Percentiles rank a stretch among this genome's conserved stretches.
Conservation (phyloP, 257 asterid species). For the Salvia splendens region DNA sequence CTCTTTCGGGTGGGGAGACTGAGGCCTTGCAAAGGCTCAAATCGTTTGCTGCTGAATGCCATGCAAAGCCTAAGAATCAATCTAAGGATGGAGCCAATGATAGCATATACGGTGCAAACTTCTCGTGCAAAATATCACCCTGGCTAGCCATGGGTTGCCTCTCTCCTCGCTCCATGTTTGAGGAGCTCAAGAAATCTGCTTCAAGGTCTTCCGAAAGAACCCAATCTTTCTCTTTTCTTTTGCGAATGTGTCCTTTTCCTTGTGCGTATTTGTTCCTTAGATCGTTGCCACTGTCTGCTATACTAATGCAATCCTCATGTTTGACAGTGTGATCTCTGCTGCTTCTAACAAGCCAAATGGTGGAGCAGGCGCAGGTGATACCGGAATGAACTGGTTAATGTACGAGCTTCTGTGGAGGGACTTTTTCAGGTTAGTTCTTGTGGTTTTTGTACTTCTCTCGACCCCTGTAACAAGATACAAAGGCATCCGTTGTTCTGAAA, state of each 20-base stretch:
- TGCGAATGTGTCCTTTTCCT: not conserved
- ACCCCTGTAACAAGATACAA: not conserved
- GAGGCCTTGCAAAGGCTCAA: conserved; percentile 87
- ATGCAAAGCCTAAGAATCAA: conserved; percentile 60
- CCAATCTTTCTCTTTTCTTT: not conserved
- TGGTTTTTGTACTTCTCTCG: not conserved
- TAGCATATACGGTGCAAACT: conserved; percentile 90
- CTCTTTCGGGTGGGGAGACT: conserved; percentile 91
- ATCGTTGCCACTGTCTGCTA: not conserved
- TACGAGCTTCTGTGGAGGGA: conserved; percentile 98
- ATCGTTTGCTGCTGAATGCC: conserved; percentile 72
- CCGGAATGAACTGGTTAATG: conserved; percentile 93
- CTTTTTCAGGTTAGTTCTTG: conserved; percentile 73
- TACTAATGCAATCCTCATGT: conserved; percentile 12
- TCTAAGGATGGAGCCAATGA: conserved; percentile 57
- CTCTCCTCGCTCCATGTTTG: conserved; percentile 97
- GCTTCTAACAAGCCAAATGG: conserved; percentile 54
- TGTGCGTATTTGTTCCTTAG: not conserved
- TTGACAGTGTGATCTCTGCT: conserved; percentile 65
- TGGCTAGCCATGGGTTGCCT: conserved; percentile 99
- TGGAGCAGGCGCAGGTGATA: conserved; percentile 50
- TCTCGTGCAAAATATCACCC: conserved; percentile 95
- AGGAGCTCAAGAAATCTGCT: conserved; percentile 78
- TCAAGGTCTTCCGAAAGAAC: conserved; percentile 52
- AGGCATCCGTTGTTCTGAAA: not conserved